Evolutionary conservation across 139 green algal genomes (phyloP), one percentile per base, ranked within the genome.

Genomic region (Coelastrella sp.): DNA sequence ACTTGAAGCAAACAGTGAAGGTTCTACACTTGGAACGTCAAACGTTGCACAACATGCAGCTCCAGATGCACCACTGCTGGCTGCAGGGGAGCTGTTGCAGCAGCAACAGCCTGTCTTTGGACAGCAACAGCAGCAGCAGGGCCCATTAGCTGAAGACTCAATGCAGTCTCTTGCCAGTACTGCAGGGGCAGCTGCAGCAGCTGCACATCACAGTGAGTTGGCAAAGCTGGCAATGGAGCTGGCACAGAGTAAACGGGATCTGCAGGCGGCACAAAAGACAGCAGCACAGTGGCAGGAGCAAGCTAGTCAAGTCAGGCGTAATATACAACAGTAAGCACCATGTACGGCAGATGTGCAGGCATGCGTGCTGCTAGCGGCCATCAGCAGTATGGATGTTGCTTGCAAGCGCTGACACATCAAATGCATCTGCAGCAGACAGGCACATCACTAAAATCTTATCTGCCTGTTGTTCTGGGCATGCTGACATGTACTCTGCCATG

Each of bases 161-260:
- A n/a, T n/a, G n/a, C n/a, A n/a, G n/a, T 34, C 30, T 41, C n/a
- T 32, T 35, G 76, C 76, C 73, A 57, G 37, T 43, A n/a, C 19
- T 73, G 34, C 25, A 53, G 37, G 30, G 23, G 27, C 35, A 69
- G 75, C 45, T 34, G 32, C 69, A 38, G 41, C 69, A 63, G 40
- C 72, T 57, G 25, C 15, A 11, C 43, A 80, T 40, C 72, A 62
- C 72, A 63, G 5, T 64, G 53, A 64, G 53, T 21, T 43, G 27
- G 27, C 27, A 25, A 50, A 27, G 37, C n/a, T 84, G 77, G 63
- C 77, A 1, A 64, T 34, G 41, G 62, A 85, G 79, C 62, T 85
- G 41, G 60, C 34, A 0, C 63, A 66, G 25, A 60, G 63, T 41
- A 41, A 85, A 63, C 32, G 50, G 27, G 79, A 76, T 34, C 63